Conservation (phyloP, 495 filamentous ascomycete genomes). For the Hypomontagnella submonticulosa region DNA sequence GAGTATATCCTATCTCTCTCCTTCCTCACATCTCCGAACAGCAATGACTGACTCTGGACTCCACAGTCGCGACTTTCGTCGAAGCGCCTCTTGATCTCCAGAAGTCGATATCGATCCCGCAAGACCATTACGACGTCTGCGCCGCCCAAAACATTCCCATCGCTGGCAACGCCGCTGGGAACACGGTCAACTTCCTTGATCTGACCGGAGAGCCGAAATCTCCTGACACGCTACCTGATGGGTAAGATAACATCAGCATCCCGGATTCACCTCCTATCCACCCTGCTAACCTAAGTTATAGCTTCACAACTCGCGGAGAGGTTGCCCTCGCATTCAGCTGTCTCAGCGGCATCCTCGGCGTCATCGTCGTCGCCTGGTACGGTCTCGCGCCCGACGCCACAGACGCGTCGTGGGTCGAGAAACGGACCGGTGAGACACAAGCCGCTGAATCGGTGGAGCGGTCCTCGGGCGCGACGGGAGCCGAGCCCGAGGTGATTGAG, state of each 20-base stretch:
- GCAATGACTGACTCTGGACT: slow-evolving; percentile 3
- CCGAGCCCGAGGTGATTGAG: slow-evolving; percentile 25
- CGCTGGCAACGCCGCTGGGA: slow-evolving; percentile 80
- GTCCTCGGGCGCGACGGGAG: slow-evolving; percentile 22
- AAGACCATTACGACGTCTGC: slow-evolving; percentile 72
- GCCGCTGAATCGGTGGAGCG: slow-evolving; percentile 1
- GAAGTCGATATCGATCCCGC: slow-evolving; percentile 67
- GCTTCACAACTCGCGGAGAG: slow-evolving; percentile 76
- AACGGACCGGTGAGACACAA: slow-evolving; percentile 3
- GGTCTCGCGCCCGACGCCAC: slow-evolving; percentile 55
- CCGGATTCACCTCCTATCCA: background rate
- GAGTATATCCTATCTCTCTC: slow-evolving; percentile 8
- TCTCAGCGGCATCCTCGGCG: slow-evolving; percentile 76
- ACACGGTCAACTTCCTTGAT: slow-evolving; percentile 70
- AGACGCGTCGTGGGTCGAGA: slow-evolving; percentile 8
- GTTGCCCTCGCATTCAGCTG: slow-evolving; percentile 79
- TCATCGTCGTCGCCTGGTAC: slow-evolving; percentile 76
- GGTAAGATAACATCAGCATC: slow-evolving; percentile 53
- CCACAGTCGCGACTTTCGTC: slow-evolving; percentile 69
- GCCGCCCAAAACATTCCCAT: slow-evolving; percentile 57
- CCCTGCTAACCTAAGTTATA: slow-evolving; percentile 26
- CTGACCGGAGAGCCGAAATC: slow-evolving; percentile 68
- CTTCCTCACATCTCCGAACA: background rate
- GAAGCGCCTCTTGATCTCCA: slow-evolving; percentile 70
- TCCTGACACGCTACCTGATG: slow-evolving; percentile 68